Percentiles rank a stretch among this genome's conserved stretches.
Conservation (phyloP, 169 alveolate genomes). For the Plasmodium knowlesi region DNA sequence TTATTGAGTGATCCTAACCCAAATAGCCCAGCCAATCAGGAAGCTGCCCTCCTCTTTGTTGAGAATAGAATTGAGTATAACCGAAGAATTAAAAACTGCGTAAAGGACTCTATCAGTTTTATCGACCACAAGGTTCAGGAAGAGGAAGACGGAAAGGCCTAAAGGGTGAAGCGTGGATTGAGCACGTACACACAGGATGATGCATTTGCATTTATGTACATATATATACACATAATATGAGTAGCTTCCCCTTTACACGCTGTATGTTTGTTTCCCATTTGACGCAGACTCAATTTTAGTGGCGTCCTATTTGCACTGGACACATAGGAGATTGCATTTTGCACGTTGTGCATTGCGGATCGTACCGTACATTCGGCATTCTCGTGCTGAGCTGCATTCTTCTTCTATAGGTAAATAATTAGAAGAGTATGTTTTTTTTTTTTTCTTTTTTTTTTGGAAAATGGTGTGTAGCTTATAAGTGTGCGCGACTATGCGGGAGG, state of each 20-base stretch:
- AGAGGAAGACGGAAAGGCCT: slow-evolving; percentile 16
- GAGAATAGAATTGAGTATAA: slow-evolving; percentile 94
- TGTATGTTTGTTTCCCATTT: not conserved
- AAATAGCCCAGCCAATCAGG: slow-evolving; percentile 97
- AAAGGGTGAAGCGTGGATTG: not conserved
- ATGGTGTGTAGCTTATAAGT: not conserved
- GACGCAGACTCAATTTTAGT: not conserved
- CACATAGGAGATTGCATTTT: not conserved
- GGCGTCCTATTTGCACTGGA: not conserved
- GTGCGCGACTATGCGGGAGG: not conserved
- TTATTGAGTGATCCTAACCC: slow-evolving; percentile 97
- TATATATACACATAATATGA: not conserved
- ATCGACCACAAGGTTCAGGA: slow-evolving; percentile 54
- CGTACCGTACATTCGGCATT: not conserved
- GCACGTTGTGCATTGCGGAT: not conserved
- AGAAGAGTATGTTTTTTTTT: not conserved
- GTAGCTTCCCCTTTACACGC: not conserved
- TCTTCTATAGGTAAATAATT: not conserved
- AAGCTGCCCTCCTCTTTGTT: slow-evolving; percentile 95
- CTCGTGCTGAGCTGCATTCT: not conserved
- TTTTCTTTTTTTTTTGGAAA: not conserved
- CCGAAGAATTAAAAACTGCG: slow-evolving; percentile 92
- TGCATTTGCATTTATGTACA: not conserved
- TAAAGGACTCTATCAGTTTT: slow-evolving; percentile 83
- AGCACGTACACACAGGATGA: not conserved